phyloP scores from a whole-genome alignment of 2,329 filamentous ascomycete species.

The Colletotrichum acutatum region DNA sequence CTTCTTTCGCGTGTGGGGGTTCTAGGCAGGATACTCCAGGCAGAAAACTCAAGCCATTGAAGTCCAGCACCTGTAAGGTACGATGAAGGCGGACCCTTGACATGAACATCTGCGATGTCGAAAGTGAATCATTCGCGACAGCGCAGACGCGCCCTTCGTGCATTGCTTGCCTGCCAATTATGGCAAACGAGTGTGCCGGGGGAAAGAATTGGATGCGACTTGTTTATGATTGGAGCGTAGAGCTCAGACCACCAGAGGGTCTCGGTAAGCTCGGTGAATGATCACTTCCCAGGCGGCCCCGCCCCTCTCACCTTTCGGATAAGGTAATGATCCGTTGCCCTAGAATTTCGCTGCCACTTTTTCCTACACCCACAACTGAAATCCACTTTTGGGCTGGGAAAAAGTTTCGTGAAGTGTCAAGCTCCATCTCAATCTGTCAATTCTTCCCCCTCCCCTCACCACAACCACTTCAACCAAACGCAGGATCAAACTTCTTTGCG shows the following conservation, averaged over 20 bases:
- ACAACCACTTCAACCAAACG: conserved; percentile 60
- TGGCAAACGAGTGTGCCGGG: not conserved
- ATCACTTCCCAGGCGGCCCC: too few relatives aligned
- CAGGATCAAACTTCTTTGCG: conserved; percentile 86
- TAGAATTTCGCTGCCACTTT: conserved; percentile 24
- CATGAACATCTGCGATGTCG: too few relatives aligned
- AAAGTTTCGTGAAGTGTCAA: conserved; percentile 23
- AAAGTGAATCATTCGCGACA: not conserved
- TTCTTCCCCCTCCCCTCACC: conserved; percentile 21
- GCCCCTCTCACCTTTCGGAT: not conserved
- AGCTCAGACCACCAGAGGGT: not conserved
- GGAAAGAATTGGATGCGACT: not conserved
- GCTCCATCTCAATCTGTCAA: conserved; percentile 30
- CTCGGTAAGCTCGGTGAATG: not conserved
- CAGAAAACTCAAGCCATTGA: not conserved
- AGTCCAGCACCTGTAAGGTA: not conserved
- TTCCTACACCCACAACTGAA: conserved; percentile 26
- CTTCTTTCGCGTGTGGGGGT: not conserved
- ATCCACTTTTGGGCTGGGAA: not conserved
- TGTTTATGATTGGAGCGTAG: not conserved
- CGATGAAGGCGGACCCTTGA: not conserved
- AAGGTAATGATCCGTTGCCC: conserved; percentile 30
- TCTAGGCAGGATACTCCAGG: not conserved
- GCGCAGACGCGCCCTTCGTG: too few relatives aligned
- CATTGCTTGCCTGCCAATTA: not conserved